Evolutionary conservation across 768 basidiomycete species (phyloP).

Genomic region (Ephemerocybe angulata): DNA sequence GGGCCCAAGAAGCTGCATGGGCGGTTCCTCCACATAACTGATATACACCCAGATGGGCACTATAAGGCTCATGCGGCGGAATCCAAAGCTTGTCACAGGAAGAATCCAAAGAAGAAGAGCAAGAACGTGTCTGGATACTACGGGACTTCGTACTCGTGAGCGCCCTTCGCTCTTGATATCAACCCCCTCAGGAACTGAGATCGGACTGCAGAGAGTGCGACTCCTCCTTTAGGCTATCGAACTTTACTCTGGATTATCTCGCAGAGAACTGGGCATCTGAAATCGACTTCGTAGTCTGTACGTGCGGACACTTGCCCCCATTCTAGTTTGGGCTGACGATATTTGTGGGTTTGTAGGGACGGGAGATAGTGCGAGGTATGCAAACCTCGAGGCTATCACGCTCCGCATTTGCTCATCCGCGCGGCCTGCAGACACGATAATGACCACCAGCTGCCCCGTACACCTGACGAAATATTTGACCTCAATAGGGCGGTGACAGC

Average conservation of each 20-base stretch:
- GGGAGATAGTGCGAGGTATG: slow-evolving; percentile 68
- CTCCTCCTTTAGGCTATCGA: slow-evolving; percentile 72
- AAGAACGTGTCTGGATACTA: slow-evolving; percentile 50
- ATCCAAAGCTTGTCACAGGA: slow-evolving; percentile 67
- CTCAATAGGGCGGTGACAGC: slow-evolving; percentile 64
- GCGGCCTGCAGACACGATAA: slow-evolving; percentile 65
- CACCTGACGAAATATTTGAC: slow-evolving; percentile 72
- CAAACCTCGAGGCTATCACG: not conserved
- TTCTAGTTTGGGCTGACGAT: slow-evolving; percentile 2
- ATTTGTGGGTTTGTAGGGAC: slow-evolving; percentile 50
- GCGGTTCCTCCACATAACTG: slow-evolving; percentile 78
- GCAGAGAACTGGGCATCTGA: slow-evolving; percentile 77
- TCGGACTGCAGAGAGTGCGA: slow-evolving; percentile 62
- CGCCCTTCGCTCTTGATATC: slow-evolving; percentile 9
- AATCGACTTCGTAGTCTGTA: slow-evolving; percentile 89
- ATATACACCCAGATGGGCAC: slow-evolving; percentile 77
- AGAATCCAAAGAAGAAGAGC: slow-evolving; percentile 52
- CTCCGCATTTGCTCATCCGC: not conserved
- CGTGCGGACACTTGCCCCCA: slow-evolving; percentile 20
- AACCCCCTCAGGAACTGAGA: not conserved
- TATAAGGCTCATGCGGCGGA: slow-evolving; percentile 52
- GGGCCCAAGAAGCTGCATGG: slow-evolving; percentile 56
- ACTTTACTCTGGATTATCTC: slow-evolving; percentile 78
- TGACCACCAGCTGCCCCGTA: slow-evolving; percentile 77
- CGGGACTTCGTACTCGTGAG: slow-evolving; percentile 68